Evolutionary conservation across 805 yeast species (phyloP).

Genomic region (Nakazawaea wickerhamii): DNA sequence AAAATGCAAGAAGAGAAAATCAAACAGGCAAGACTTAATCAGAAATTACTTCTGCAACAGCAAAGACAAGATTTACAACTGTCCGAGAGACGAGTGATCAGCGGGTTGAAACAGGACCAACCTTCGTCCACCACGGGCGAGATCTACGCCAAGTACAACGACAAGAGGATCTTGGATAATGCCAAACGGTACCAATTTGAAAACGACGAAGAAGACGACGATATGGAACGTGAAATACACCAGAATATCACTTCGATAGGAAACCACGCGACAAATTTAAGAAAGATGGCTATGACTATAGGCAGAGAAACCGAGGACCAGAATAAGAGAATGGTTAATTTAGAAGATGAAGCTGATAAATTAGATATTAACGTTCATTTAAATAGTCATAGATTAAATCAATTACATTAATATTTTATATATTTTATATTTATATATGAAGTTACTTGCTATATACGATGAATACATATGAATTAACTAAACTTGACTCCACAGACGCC

Average conservation of each 20-base stretch:
- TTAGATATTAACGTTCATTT: conserved; percentile 80
- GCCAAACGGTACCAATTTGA: conserved; percentile 77
- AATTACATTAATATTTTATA: neutral
- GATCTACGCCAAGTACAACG: conserved; percentile 38
- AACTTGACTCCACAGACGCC: conserved; percentile 9
- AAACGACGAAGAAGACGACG: conserved; percentile 89
- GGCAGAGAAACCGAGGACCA: conserved; percentile 77
- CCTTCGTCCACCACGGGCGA: conserved; percentile 26
- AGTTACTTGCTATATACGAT: no score
- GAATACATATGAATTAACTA: neutral
- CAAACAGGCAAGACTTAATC: conserved; percentile 34
- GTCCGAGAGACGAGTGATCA: conserved; percentile 64
- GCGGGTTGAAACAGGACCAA: conserved; percentile 43
- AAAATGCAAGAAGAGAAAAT: conserved; percentile 69
- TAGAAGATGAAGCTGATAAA: conserved; percentile 80
- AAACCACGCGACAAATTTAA: conserved; percentile 62
- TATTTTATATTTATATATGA: neutral
- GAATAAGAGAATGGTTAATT: conserved; percentile 62
- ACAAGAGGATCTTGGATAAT: conserved; percentile 46
- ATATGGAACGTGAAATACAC: conserved; percentile 83
- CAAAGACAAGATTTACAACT: conserved; percentile 54
- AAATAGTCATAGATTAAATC: conserved; percentile 61
- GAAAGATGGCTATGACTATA: conserved; percentile 64
- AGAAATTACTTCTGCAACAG: conserved; percentile 42
- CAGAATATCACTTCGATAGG: conserved; percentile 76